Evolutionary conservation across 768 basidiomycete species (phyloP).

Genomic region (Tricholoma terreum): DNA sequence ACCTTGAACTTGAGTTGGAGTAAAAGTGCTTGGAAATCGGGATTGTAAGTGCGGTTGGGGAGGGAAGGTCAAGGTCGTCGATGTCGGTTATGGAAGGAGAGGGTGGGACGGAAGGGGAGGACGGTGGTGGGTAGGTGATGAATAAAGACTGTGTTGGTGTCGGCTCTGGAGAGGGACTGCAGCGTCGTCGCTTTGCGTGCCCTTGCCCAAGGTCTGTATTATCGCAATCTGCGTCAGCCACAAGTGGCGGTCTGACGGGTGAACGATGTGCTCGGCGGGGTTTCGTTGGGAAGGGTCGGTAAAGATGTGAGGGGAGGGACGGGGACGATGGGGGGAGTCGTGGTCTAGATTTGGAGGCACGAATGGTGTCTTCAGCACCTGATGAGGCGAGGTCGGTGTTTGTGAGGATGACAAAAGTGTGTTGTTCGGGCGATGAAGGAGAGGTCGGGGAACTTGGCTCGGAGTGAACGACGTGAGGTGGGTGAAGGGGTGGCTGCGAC

Average conservation of each 20-base stretch:
- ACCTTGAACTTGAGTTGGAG: background rate
- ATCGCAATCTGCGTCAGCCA: background rate
- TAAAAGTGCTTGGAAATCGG: background rate
- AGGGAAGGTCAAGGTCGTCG: background rate
- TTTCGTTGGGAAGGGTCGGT: background rate
- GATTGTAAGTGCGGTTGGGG: background rate
- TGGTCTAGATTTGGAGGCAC: slow-evolving; percentile 24
- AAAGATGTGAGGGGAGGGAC: background rate
- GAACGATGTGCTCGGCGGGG: background rate
- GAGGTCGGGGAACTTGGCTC: background rate
- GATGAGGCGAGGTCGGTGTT: slow-evolving; percentile 34
- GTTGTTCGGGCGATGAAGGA: slow-evolving; percentile 2
- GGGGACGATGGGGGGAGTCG: background rate
- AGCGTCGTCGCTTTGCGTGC: background rate
- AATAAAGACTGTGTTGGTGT: background rate
- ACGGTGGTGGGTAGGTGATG: background rate
- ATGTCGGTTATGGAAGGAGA: background rate
- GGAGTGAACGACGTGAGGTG: background rate
- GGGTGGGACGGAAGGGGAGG: background rate
- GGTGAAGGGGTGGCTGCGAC: background rate
- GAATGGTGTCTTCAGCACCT: slow-evolving; percentile 38
- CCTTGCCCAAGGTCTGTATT: background rate
- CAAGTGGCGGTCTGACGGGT: background rate
- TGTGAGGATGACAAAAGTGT: slow-evolving; percentile 33
- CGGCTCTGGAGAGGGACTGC: background rate